Percentiles rank a stretch among this genome's conserved stretches.
Evolutionary conservation across 345 rosid species (phyloP).

Genomic region (Tarenaya hassleriana): DNA sequence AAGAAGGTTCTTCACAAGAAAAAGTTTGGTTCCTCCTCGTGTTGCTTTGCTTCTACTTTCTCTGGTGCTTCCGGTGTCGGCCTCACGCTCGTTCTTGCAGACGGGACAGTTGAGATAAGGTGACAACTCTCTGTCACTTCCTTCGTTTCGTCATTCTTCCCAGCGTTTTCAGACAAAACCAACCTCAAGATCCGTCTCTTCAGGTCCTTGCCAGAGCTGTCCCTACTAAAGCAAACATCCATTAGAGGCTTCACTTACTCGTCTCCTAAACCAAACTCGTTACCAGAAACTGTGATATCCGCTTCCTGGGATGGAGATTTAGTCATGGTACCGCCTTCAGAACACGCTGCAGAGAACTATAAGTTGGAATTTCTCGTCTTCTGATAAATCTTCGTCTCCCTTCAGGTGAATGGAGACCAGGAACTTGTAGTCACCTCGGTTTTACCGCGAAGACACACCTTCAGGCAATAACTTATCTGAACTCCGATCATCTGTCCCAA

Average conservation of each 20-base stretch:
- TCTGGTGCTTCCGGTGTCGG: slow-evolving; percentile 49
- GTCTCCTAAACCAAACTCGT: slow-evolving; percentile 38
- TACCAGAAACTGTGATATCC: slow-evolving; percentile 46
- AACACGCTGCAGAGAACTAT: slow-evolving; percentile 12
- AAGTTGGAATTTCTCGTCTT: slow-evolving; percentile 3
- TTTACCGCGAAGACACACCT: slow-evolving; percentile 47
- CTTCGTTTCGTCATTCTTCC: not conserved
- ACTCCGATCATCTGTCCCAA: not conserved
- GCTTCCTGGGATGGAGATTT: slow-evolving; percentile 67
- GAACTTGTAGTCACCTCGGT: slow-evolving; percentile 58
- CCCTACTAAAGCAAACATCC: slow-evolving; percentile 52
- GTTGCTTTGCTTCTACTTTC: slow-evolving; percentile 84
- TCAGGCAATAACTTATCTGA: slow-evolving; percentile 35
- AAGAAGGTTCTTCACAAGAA: slow-evolving; percentile 79
- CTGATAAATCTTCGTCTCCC: slow-evolving; percentile 1
- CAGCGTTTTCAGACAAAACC: too few relatives aligned
- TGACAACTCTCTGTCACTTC: slow-evolving; percentile 19
- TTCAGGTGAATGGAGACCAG: slow-evolving; percentile 70
- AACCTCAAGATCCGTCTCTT: not conserved
- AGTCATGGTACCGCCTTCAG: slow-evolving; percentile 50
- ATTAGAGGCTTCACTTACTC: slow-evolving; percentile 57
- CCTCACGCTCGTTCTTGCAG: slow-evolving; percentile 57
- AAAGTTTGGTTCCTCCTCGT: slow-evolving; percentile 57
- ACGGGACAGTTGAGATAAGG: slow-evolving; percentile 80
- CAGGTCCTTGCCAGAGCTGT: slow-evolving; percentile 79